Evolutionary conservation across 2,329 filamentous ascomycete species (phyloP).

Genomic region (Aplosporella prunicola): DNA sequence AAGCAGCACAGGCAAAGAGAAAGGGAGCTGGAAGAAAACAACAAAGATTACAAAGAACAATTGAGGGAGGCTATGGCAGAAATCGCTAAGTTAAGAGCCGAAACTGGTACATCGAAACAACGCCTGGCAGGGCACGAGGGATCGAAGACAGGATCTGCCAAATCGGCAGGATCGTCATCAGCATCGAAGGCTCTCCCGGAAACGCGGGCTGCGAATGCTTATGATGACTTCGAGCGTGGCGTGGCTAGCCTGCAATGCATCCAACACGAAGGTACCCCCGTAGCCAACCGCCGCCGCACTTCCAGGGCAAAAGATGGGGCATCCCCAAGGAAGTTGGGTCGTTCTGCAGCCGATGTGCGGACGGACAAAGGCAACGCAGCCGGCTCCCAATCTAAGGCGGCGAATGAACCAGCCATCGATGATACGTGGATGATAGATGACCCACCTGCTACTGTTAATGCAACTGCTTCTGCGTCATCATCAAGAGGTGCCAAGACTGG

Average conservation of each 20-base stretch:
- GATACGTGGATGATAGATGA: slow-evolving; percentile 9
- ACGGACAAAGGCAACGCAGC: not conserved
- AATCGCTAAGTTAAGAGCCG: slow-evolving; percentile 22
- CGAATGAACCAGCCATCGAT: slow-evolving; percentile 1
- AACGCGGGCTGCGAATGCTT: not conserved
- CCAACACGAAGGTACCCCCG: not conserved
- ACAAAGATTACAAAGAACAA: slow-evolving; percentile 36
- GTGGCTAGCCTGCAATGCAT: too few species aligned
- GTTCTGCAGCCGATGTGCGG: not conserved
- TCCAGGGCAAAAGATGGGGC: not conserved
- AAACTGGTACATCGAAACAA: slow-evolving; percentile 25
- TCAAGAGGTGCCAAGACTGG: not conserved
- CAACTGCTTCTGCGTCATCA: not conserved
- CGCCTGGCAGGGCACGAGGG: slow-evolving; percentile 22
- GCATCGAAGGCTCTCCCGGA: not conserved
- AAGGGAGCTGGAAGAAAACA: slow-evolving; percentile 50
- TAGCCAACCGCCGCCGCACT: not conserved
- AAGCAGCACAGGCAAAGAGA: slow-evolving; percentile 57
- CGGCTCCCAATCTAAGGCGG: not conserved
- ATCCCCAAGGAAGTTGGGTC: slow-evolving; percentile 2
- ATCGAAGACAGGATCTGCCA: too few species aligned
- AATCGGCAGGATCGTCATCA: too few species aligned
- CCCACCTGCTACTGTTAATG: not conserved
- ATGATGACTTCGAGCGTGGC: not conserved
- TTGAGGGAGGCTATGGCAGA: slow-evolving; percentile 26